Evolutionary conservation across 441 rosid genomes (phyloP).

Genomic region (Pelargonium exstipulatum): DNA sequence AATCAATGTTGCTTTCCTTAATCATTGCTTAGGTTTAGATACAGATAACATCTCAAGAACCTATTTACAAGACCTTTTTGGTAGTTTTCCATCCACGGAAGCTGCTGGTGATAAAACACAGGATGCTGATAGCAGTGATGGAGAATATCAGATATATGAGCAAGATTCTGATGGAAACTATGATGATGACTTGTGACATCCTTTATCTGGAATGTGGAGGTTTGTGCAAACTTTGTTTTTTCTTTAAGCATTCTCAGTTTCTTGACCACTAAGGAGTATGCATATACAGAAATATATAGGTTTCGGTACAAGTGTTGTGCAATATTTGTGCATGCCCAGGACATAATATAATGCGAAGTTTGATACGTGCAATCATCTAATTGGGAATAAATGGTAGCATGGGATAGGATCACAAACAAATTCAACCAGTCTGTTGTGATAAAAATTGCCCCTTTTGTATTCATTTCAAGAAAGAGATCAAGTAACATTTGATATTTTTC

Average conservation of each 20-base stretch:
- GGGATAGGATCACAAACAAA: too few species aligned
- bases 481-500: too few species aligned
- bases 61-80: conserved; percentile 84
- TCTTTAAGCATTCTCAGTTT: not conserved
- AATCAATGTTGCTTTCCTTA: conserved; percentile 32
- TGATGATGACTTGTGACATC: conserved; percentile 35
- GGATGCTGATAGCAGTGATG: conserved; percentile 54
- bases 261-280: too few species aligned
- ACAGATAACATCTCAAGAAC: conserved; percentile 64
- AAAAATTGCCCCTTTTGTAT: too few species aligned
- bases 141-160: conserved; percentile 80
- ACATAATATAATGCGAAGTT: too few species aligned
- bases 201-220: not conserved
- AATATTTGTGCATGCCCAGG: too few species aligned
- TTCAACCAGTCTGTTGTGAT: too few species aligned
- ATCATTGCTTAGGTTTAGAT: conserved; percentile 39
- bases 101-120: conserved; percentile 35
- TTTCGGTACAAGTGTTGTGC: too few species aligned
- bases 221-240: not conserved
- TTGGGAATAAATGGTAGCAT: too few species aligned
- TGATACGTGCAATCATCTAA: too few species aligned
- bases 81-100: conserved; percentile 64
- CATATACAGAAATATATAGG: too few species aligned
- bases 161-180: conserved; percentile 57
- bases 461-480: too few species aligned